Evolutionary conservation across 495 filamentous ascomycete genomes (phyloP), one percentile per base, ranked within the genome.

Genomic region (Darksidea phi): DNA sequence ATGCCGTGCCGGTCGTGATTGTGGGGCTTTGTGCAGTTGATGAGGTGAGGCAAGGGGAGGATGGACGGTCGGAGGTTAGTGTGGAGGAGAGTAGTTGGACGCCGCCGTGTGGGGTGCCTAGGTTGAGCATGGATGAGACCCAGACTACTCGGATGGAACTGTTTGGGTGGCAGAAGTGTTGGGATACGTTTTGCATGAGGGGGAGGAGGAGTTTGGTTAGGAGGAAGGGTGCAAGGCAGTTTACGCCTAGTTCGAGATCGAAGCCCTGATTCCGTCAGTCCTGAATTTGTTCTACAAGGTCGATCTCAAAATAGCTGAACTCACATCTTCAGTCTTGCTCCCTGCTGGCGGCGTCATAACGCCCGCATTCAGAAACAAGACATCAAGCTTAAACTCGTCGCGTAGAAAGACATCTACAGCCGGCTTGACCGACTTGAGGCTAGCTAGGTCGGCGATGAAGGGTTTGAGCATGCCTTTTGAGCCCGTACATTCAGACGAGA

Each of bases 291-390:
- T n/a, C n/a, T n/a, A n/a, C n/a, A n/a, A n/a, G n/a, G n/a, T n/a
- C n/a, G n/a, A 32, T 32, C 28, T 32, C 28, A 32, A 10, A 32
- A 32, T 32, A 32, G 28, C 28, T 4, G 28, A 32, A 32, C 28
- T 3, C 28, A 32, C 63, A 24, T 59, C 24, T 20, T 38, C 26
- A 6, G 64, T 62, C 43, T 57, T 53, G 38, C 48, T 73, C 37
- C 73, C 77, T 1, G 18, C 52, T 2, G 80, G 78, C 0, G 77
- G 74, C 24, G 63, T 59, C 74, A 78, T 78, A 49, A 82, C 73
- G 7, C 52, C 69, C 23, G 73, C 80, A n/a, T 79, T 80, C 62
- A 82, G 82, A 62, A 82, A 61, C 11, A 84, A 70, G 36, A 81
- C 76, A 71, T 84, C 75, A 34, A 84, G 73, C 3, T 72, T 64